Conservation (phyloP, 2,329 filamentous ascomycete genomes). For the Blastomyces parvus region DNA sequence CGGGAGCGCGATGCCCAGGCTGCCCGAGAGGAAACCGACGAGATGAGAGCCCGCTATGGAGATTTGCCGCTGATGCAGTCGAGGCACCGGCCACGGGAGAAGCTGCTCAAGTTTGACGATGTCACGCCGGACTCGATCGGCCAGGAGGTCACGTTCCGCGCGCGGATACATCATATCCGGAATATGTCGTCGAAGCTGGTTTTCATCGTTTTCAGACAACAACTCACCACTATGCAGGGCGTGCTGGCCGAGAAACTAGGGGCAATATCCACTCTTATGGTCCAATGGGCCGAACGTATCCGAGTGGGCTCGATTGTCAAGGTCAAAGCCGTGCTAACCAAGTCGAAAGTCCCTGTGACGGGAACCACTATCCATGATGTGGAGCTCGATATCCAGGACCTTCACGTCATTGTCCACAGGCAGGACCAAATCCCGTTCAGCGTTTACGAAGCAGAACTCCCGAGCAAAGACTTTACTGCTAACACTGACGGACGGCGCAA, state of each 20-base stretch:
- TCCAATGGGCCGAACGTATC: slow-evolving; percentile 79
- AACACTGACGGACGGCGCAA: slow-evolving; percentile 47
- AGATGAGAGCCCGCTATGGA: slow-evolving; percentile 52
- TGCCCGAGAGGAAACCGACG: slow-evolving; percentile 45
- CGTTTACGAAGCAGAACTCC: slow-evolving; percentile 59
- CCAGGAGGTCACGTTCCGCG: slow-evolving; percentile 56
- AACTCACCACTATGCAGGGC: slow-evolving; percentile 73
- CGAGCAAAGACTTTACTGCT: slow-evolving; percentile 48
- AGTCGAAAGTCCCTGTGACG: slow-evolving; percentile 63
- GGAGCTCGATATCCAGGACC: slow-evolving; percentile 60
- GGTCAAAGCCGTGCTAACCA: slow-evolving; percentile 63
- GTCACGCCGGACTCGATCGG: slow-evolving; percentile 47
- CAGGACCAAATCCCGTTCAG: slow-evolving; percentile 58
- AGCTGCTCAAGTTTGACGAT: slow-evolving; percentile 42
- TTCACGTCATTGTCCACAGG: slow-evolving; percentile 54
- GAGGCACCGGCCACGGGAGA: slow-evolving; percentile 40
- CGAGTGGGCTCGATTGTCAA: slow-evolving; percentile 69
- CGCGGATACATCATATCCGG: slow-evolving; percentile 67
- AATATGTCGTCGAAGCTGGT: slow-evolving; percentile 73
- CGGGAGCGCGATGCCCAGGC: slow-evolving; percentile 39
- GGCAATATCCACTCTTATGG: slow-evolving; percentile 60
- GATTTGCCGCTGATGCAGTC: slow-evolving; percentile 51
- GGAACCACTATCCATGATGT: slow-evolving; percentile 66
- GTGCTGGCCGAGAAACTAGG: slow-evolving; percentile 57
- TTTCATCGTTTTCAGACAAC: slow-evolving; percentile 78